phyloP scores from a whole-genome alignment of 2,329 filamentous ascomycete species.

The Penicillium glabrum region DNA sequence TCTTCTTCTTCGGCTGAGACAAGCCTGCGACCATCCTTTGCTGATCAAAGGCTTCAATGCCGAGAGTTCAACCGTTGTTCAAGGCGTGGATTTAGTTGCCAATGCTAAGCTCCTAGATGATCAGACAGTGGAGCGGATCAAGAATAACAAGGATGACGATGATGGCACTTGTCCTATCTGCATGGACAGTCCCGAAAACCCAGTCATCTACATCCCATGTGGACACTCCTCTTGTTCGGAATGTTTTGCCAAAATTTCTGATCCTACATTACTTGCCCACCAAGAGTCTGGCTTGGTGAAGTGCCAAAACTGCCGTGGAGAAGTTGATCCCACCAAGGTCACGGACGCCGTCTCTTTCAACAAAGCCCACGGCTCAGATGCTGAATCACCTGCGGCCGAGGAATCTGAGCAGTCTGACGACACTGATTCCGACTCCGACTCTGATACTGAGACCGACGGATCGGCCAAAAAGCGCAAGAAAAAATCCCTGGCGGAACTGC shows the following conservation, averaged over 20 bases:
- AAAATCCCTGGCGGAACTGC: slow-evolving; percentile 63
- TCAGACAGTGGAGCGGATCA: slow-evolving; percentile 68
- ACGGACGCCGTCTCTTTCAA: slow-evolving; percentile 75
- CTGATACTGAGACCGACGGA: slow-evolving; percentile 36
- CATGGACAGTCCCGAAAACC: slow-evolving; percentile 72
- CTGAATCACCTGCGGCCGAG: background rate
- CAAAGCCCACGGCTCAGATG: slow-evolving; percentile 65
- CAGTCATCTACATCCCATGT: slow-evolving; percentile 77
- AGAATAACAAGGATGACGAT: slow-evolving; percentile 62
- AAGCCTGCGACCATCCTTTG: slow-evolving; percentile 76
- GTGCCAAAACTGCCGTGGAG: slow-evolving; percentile 75
- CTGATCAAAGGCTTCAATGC: slow-evolving; percentile 66
- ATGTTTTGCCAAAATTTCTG: slow-evolving; percentile 70
- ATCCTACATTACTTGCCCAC: slow-evolving; percentile 53
- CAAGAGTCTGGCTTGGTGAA: slow-evolving; percentile 56
- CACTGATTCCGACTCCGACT: slow-evolving; percentile 26
- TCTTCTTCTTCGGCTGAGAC: slow-evolving; percentile 74
- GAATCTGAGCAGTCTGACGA: background rate
- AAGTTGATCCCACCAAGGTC: slow-evolving; percentile 65
- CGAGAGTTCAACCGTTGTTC: slow-evolving; percentile 44
- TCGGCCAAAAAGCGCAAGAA: slow-evolving; percentile 33
- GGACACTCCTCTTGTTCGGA: slow-evolving; percentile 78
- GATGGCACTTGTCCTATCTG: slow-evolving; percentile 68
- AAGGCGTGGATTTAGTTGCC: slow-evolving; percentile 57
- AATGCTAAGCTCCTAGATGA: slow-evolving; percentile 62